Evolutionary conservation across 805 yeast species (phyloP).

Genomic region (Candida maris): DNA sequence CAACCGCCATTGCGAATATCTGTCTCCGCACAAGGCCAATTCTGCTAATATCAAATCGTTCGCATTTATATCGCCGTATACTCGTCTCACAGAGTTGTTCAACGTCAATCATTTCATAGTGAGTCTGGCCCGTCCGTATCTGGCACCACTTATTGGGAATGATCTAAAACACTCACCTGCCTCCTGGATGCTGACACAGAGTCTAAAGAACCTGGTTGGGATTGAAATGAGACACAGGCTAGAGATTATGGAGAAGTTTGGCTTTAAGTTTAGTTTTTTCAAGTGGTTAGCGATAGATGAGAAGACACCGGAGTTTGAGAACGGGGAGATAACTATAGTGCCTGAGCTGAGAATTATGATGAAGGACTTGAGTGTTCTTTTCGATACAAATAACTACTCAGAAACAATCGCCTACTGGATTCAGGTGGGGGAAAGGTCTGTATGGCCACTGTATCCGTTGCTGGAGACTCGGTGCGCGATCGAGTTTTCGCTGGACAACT

Average conservation of each 20-base stretch:
- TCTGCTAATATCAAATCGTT: slow-evolving; percentile 17
- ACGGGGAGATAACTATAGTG: slow-evolving; percentile 82
- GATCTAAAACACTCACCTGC: slow-evolving; percentile 66
- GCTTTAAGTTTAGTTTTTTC: slow-evolving; percentile 64
- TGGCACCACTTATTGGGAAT: slow-evolving; percentile 83
- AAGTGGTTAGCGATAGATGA: slow-evolving; percentile 85
- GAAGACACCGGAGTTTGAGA: slow-evolving; percentile 69
- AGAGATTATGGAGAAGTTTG: slow-evolving; percentile 73
- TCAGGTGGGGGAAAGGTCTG: slow-evolving; percentile 82
- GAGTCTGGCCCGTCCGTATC: slow-evolving; percentile 87
- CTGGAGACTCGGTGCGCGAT: slow-evolving; percentile 85
- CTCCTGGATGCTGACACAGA: slow-evolving; percentile 32
- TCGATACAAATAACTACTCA: slow-evolving; percentile 66
- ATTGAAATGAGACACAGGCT: slow-evolving; percentile 84
- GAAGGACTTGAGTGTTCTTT: slow-evolving; percentile 66
- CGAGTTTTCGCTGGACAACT: slow-evolving; percentile 82
- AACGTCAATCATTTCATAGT: slow-evolving; percentile 92
- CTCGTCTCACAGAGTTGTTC: slow-evolving; percentile 84
- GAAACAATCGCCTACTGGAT: slow-evolving; percentile 88
- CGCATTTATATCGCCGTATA: slow-evolving; percentile 61
- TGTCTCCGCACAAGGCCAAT: slow-evolving; percentile 41
- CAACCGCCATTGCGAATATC: slow-evolving; percentile 37
- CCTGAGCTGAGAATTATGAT: slow-evolving; percentile 76
- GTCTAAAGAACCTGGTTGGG: slow-evolving; percentile 51
- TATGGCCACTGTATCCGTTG: slow-evolving; percentile 87